Evolutionary conservation across 2,329 filamentous ascomycete species (phyloP), one percentile per base, ranked within the genome.

Genomic region (Arachnomyces sp.): DNA sequence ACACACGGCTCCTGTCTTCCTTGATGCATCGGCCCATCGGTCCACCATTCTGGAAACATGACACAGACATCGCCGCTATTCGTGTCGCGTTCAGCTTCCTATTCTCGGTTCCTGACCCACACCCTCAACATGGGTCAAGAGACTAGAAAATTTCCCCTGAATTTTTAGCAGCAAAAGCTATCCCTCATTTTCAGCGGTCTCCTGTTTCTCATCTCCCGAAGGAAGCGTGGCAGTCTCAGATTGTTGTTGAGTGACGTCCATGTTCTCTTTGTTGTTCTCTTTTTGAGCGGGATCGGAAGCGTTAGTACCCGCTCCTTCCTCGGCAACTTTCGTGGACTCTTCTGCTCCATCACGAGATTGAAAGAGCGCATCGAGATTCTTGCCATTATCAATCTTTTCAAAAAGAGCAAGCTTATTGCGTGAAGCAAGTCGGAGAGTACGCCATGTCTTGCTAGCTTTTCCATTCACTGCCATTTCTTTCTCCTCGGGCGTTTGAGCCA

Each of bases 391-490:
- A 35, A 94, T 84, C 60, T 83, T 86, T 61, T 96, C 89, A 59
- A 96, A 92, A 14, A 79, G 68, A 33, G 78, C 74, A 49, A 96
- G 73, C 52, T 82, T 83, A 42, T 73, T 79, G 48, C 78, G 79
- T 41, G 83, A 80, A 7, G 87, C 84, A 48, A 94, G 76, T 38
- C 92, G 79, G 47, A 98, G 68, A 4, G 87, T 85, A 50, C 89
- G 78, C 92, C 92, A 98, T 42, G 80, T 83, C 61, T 93, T 90
- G 67, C 87, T 94, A 14, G 82, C 79, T 60, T 93, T 94, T 40
- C 80, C 74, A 48, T 84, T 83, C 64, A 61, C 76, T 66, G 67
- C 73, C 50, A 63, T 60, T 36, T 73, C 68, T 55, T 71, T 77
- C 47, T 81, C 78, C 42, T 76, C 73, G 31, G 79, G 73, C 31